phyloP scores from a whole-genome alignment of 495 filamentous ascomycete species.

The Collariella sp. region DNA sequence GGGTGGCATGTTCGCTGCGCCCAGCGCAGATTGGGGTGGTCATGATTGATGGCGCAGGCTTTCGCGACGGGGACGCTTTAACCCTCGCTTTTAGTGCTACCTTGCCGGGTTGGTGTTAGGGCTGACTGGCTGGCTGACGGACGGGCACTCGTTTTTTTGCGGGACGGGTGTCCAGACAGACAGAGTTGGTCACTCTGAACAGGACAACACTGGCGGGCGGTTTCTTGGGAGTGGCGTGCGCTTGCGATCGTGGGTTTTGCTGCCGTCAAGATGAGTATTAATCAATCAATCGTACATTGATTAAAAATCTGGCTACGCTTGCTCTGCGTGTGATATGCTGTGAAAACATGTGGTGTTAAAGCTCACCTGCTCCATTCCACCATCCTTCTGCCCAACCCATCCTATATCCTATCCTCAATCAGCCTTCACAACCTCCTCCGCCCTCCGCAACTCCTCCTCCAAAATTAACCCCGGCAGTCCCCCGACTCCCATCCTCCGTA shows the following conservation, averaged over 20 bases:
- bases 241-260: slow-evolving; percentile 9
- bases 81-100: neutral
- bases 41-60: neutral
- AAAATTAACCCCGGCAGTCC: slow-evolving; percentile 47
- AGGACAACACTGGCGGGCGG: neutral
- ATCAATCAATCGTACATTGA: slow-evolving; percentile 2
- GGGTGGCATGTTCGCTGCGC: neutral
- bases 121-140: too few species aligned
- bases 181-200: neutral
- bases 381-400: neutral
- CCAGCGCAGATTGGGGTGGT: neutral
- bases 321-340: neutral
- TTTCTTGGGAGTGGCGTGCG: neutral
- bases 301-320: neutral
- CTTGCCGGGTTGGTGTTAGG: too few species aligned
- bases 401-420: neutral
- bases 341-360: neutral
- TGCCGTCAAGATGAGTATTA: slow-evolving; percentile 6
- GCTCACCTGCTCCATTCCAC: slow-evolving; percentile 1
- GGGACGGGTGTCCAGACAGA: too few species aligned
- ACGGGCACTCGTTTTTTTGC: neutral
- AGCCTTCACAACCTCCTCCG: neutral
- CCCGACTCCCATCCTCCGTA: slow-evolving; percentile 60
- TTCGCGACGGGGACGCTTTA: neutral
- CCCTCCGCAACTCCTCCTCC: slow-evolving; percentile 41